Evolutionary conservation across 495 filamentous ascomycete genomes (phyloP).

Genomic region (Neurospora sp.): DNA sequence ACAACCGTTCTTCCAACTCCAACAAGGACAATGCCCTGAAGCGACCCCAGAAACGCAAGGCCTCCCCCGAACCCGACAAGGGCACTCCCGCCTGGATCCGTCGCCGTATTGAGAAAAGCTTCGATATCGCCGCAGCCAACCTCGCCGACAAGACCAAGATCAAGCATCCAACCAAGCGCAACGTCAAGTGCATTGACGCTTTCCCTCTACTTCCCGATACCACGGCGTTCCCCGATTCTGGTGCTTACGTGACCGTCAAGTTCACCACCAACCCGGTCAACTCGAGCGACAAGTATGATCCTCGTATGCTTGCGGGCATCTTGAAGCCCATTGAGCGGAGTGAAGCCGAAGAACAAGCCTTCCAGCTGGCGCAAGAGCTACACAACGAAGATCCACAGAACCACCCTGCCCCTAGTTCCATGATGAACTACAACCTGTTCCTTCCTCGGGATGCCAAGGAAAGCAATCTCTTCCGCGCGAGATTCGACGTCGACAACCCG

Average conservation of each 20-base stretch:
- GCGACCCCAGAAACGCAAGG: conserved; percentile 32
- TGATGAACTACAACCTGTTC: conserved; percentile 76
- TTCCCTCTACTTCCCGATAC: conserved; percentile 81
- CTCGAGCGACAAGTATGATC: conserved; percentile 53
- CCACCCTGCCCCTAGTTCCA: conserved; percentile 50
- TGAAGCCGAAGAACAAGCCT: conserved; percentile 39
- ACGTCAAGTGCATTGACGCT: conserved; percentile 64
- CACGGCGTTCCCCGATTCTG: conserved; percentile 78
- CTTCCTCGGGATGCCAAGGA: conserved; percentile 48
- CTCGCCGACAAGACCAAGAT: conserved; percentile 62
- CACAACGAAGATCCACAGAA: conserved; percentile 52
- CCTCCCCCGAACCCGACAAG: conserved; percentile 42
- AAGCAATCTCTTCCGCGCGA: conserved; percentile 55
- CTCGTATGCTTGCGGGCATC: conserved; percentile 69
- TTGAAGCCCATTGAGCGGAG: conserved; percentile 53
- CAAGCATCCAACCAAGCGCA: conserved; percentile 73
- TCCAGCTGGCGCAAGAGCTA: conserved; percentile 43
- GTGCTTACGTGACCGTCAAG: conserved; percentile 79
- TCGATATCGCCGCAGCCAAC: conserved; percentile 62
- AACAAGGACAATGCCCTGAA: conserved; percentile 20
- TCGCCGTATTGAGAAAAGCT: conserved; percentile 72
- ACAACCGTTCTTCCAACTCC: conserved; percentile 33
- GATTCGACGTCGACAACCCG: conserved; percentile 60
- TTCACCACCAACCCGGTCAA: conserved; percentile 73
- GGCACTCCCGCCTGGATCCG: conserved; percentile 75